Evolutionary conservation across 108 stramenopile genomes (phyloP).

Genomic region (Skeletonema grethae): DNA sequence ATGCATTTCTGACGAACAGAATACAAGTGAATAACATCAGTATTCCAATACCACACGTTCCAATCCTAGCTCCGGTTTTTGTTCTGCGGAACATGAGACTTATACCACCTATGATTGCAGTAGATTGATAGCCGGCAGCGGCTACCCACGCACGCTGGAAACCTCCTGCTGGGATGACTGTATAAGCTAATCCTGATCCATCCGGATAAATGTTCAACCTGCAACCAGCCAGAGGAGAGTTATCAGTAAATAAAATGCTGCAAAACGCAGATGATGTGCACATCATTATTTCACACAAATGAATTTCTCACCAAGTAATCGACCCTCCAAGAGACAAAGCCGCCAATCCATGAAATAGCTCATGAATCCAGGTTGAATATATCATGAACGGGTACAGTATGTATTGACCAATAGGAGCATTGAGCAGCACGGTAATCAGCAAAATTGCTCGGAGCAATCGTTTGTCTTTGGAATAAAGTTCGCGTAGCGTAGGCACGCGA

Average conservation of each 20-base stretch:
- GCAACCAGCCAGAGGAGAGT: neutral
- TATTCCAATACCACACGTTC: slow-evolving; percentile 52
- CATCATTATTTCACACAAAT: neutral
- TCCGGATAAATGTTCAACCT: slow-evolving; percentile 58
- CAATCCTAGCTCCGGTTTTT: slow-evolving; percentile 48
- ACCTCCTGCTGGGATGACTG: slow-evolving; percentile 18
- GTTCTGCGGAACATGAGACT: slow-evolving; percentile 64
- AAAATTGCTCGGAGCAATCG: slow-evolving; percentile 49
- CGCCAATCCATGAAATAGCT: slow-evolving; percentile 63
- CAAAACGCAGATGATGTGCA: slow-evolving; percentile 14
- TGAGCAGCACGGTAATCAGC: slow-evolving; percentile 51
- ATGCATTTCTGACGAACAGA: slow-evolving; percentile 54
- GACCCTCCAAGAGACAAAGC: slow-evolving; percentile 45
- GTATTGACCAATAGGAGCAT: slow-evolving; percentile 40
- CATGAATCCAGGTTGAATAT: slow-evolving; percentile 74
- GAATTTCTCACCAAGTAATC: slow-evolving; percentile 16
- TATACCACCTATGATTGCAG: slow-evolving; percentile 57
- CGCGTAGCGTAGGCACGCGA: slow-evolving; percentile 26
- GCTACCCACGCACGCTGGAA: slow-evolving; percentile 55
- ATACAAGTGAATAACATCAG: slow-evolving; percentile 53
- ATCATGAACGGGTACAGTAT: slow-evolving; percentile 64
- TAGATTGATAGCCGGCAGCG: slow-evolving; percentile 61
- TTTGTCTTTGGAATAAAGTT: slow-evolving; percentile 47
- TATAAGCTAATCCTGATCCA: slow-evolving; percentile 61
- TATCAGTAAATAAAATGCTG: neutral